Base-by-base conservation (phyloP, 2,329 filamentous ascomycete species). In the Escovopsis sp. region DNA sequence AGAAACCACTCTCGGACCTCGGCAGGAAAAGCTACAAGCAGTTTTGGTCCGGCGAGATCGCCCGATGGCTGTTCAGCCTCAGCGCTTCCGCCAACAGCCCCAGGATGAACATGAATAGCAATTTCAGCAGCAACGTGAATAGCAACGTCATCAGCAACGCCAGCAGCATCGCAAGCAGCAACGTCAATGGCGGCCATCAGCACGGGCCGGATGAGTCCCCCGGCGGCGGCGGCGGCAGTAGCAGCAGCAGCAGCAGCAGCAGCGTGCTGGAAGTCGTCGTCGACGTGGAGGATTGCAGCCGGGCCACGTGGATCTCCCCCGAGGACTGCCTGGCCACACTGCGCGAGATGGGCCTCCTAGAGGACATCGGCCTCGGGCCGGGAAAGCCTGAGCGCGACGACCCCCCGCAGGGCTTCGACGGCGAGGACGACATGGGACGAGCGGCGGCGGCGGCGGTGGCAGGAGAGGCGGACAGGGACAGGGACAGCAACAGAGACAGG, bases 1-100 rank as follows among this genome's bases (percentile, higher is more conserved):
- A 98, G 65, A 91, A 93, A 59, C 91, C 89, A 9, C 80, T 96
- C 37, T 91, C 84, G 18, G 83, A 89, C 47, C 72, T 94, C 39
- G 89, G 89, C 1, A 75, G 77, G 51, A 82, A 77, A 54, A 86
- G 86, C 4, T 96, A 96, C 62, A 72, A 73, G 51, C 72, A 83
- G 6, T 95, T 84, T 62, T 96, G 89, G 89, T 79, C 81, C 1
- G 80, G 82, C 36, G 85, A 91, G 51, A 79, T 95, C 47, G 80
- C 81, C 6, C 71, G 85, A n/a, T 84, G 73, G 71, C 51, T 81
- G 7, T 57, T 80, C 8, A 53, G 54, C 23, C 49, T 71, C 2
- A 61, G 66, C 3, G 23, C 9, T 11, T 3, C n/a, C 10, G 19
- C n/a, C 34, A 12, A 23, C 34, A 36, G 34, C 34, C 7, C 39